Evolutionary conservation across 345 rosid genomes (phyloP).

Genomic region (Diplotaxis tenuifolia): DNA sequence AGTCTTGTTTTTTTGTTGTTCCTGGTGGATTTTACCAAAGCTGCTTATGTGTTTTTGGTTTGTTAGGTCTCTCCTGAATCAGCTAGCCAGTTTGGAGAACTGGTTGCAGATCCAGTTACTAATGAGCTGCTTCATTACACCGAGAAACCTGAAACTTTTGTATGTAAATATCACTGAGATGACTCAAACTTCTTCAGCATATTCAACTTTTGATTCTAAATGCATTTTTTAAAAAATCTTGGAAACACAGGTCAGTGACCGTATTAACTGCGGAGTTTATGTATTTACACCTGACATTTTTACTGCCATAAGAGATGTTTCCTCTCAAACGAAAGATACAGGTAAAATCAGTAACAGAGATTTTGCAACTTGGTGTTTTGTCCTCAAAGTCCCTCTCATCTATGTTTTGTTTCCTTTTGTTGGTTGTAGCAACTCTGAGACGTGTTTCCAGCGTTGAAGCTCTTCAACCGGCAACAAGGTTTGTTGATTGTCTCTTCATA

Average conservation of each 20-base stretch:
- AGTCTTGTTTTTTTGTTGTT: background rate
- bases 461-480: constrained; percentile 83
- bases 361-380: constrained; percentile 6
- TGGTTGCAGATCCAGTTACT: constrained; percentile 86
- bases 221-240: background rate
- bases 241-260: constrained; percentile 76
- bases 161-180: constrained; percentile 51
- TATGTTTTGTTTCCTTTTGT: constrained; percentile 11
- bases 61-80: constrained; percentile 84
- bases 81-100: constrained; percentile 90
- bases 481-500: background rate
- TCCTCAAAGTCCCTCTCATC: constrained; percentile 19
- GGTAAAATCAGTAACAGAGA: constrained; percentile 43
- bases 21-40: background rate
- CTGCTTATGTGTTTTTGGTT: background rate
- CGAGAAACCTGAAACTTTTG: constrained; percentile 96
- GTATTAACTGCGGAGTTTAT: constrained; percentile 85
- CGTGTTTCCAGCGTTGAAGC: constrained; percentile 94
- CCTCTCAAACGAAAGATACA: constrained; percentile 61
- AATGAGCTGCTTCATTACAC: constrained; percentile 91
- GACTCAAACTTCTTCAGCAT: background rate
- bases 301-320: constrained; percentile 67
- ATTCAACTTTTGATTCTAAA: background rate
- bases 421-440: constrained; percentile 64
- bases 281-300: constrained; percentile 80